These are phyloP conservation scores for Candida pseudoviswanathii DNA, from an alignment of 1,139 yeast species.

Conservation along the genomic window DNA sequence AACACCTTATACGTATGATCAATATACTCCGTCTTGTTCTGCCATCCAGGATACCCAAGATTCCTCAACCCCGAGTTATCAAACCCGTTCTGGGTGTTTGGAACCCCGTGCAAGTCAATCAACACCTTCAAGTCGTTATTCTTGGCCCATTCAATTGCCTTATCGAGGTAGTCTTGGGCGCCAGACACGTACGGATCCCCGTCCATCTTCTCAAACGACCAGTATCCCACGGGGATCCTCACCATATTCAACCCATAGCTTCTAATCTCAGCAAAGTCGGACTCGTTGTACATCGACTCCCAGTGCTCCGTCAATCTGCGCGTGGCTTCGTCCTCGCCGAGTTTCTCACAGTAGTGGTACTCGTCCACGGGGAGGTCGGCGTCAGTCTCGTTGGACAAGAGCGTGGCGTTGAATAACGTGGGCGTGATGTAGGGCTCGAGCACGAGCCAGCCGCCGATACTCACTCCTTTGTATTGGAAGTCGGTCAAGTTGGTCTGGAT, in stretches of 20 bases:
- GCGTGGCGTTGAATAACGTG: slow-evolving; percentile 46
- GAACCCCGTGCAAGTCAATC: slow-evolving; percentile 68
- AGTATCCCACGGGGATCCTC: slow-evolving; percentile 67
- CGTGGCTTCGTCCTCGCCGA: slow-evolving; percentile 49
- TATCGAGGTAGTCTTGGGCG: slow-evolving; percentile 54
- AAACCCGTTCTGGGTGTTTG: slow-evolving; percentile 73
- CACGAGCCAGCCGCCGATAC: slow-evolving; percentile 68
- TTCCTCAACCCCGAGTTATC: slow-evolving; percentile 65
- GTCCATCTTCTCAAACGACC: slow-evolving; percentile 56
- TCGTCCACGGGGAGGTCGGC: slow-evolving; percentile 58
- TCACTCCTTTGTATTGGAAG: slow-evolving; percentile 49
- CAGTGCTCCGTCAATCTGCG: slow-evolving; percentile 52
- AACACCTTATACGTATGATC: slow-evolving; percentile 48
- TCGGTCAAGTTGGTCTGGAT: slow-evolving; percentile 15
- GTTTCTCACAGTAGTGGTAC: slow-evolving; percentile 49
- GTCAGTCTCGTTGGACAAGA: slow-evolving; percentile 24
- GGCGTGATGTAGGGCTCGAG: slow-evolving; percentile 70
- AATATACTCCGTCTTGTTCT: slow-evolving; percentile 41
- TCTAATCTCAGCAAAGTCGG: slow-evolving; percentile 52
- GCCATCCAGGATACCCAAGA: slow-evolving; percentile 52
- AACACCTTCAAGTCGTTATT: slow-evolving; percentile 53
- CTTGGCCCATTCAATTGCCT: slow-evolving; percentile 58
- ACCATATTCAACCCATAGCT: slow-evolving; percentile 59
- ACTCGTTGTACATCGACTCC: slow-evolving; percentile 55
- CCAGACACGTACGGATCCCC: slow-evolving; percentile 63